Base-by-base conservation (phyloP, 2,329 filamentous ascomycete species). In the Hypoxylon sp. region DNA sequence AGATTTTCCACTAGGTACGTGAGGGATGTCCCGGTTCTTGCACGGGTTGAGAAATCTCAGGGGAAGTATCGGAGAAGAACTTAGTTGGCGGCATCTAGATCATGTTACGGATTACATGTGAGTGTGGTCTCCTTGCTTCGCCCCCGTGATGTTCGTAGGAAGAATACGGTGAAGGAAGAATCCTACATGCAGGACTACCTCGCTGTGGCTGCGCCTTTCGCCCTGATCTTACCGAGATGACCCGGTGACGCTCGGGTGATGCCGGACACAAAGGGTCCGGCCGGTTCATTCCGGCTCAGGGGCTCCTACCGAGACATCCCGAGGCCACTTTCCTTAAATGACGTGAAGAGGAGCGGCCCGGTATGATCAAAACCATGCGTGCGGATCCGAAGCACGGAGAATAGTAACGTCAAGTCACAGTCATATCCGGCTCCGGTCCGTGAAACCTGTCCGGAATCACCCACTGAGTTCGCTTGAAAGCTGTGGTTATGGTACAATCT, bases 211-310 rank as follows among this genome's bases (percentile, higher is more conserved):
- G 14, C 34, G 2, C 14, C 32, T 28, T 34, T 14, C 32, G 11
- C 10, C 48, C 36, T 32, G 34, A 38, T 17, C 48, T 11, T 63
- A 41, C 67, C 60, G 67, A 61, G 17, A 61, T 62, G 51, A 64
- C 49, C 67, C 63, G 63, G 63, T 30, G 61, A 30, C 10, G 32
- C 10, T 69, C 67, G 67, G 67, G 63, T 51, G 56, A 59, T 66
- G 59, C 48, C 67, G 67, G 64, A 23, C 41, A 3, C 13, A 19
- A 30, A 17, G n/a, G 23, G 2, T 14, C 14, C 17, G 23, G 25
- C 67, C 67, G 67, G 45, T 41, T 69, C 63, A 13, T 69, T 19
- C 67, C 67, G 63, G 60, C 34, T 53, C 34, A 34, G 41, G 46
- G 30, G 28, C 17, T 25, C 25, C 30, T 63, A 58, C 63, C 67